These are phyloP conservation scores for Verruconis gallopava DNA, from an alignment of 2,329 filamentous ascomycete genomes.

Conservation along the genomic window DNA sequence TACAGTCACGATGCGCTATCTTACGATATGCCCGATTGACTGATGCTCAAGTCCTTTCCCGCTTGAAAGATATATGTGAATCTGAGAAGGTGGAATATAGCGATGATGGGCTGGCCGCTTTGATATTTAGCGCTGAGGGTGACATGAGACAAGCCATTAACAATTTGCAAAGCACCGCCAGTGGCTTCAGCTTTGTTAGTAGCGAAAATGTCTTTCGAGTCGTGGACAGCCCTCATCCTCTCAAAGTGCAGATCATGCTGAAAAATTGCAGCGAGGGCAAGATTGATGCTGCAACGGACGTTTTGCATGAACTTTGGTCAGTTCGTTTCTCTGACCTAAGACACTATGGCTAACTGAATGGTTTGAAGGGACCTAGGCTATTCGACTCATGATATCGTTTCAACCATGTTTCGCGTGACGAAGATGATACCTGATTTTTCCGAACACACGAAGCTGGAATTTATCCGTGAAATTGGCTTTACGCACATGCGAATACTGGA, in stretches of 20 bases:
- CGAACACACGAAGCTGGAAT: conserved; percentile 91
- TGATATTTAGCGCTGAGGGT: conserved; percentile 93
- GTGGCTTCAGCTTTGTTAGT: conserved; percentile 92
- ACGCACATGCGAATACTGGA: conserved; percentile 99
- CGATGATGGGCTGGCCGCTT: conserved; percentile 86
- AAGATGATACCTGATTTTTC: conserved; percentile 87
- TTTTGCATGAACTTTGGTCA: conserved; percentile 77
- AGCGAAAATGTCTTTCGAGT: conserved; percentile 97
- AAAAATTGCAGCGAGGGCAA: conserved; percentile 92
- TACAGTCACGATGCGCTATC: conserved; percentile 93
- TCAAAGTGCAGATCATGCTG: conserved; percentile 97
- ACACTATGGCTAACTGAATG: conserved; percentile 10
- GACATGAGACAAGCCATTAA: conserved; percentile 99
- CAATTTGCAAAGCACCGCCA: conserved; percentile 84
- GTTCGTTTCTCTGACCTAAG: conserved; percentile 12
- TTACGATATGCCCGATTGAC: conserved; percentile 86
- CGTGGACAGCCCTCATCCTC: conserved; percentile 90
- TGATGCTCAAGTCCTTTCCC: conserved; percentile 82
- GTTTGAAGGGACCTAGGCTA: conserved; percentile 64
- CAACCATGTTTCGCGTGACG: conserved; percentile 97
- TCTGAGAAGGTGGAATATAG: conserved; percentile 82
- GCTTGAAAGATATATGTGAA: conserved; percentile 82
- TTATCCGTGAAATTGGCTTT: conserved; percentile 97
- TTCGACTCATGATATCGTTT: conserved; percentile 97
- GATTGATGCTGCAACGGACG: conserved; percentile 75